Evolutionary conservation across 2,329 filamentous ascomycete genomes (phyloP).

Genomic region (Emergomyces pasteurianus): DNA sequence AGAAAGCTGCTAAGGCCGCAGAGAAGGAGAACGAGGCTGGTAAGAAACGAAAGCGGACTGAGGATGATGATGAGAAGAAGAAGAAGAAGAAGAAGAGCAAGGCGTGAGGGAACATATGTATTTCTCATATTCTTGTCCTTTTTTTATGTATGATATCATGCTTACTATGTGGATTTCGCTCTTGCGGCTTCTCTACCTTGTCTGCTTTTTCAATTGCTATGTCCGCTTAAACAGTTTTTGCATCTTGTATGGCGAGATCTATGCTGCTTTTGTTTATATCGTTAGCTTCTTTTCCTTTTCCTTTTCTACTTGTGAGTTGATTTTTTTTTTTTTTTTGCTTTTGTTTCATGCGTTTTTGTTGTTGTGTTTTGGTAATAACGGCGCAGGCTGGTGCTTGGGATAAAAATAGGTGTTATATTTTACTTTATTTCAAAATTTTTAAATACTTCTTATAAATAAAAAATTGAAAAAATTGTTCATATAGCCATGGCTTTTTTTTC

Average conservation of each 20-base stretch:
- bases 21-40: slow-evolving; percentile 39
- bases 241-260: slow-evolving; percentile 6
- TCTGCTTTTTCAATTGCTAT: neutral
- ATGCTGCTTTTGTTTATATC: slow-evolving; percentile 18
- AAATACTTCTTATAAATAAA: neutral
- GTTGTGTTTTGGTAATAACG: slow-evolving; percentile 3
- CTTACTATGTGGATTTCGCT: no score
- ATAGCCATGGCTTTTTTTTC: no score
- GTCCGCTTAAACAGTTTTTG: neutral
- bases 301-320: neutral
- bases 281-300: slow-evolving; percentile 15
- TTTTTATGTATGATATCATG: slow-evolving; percentile 34
- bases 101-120: slow-evolving; percentile 20
- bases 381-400: slow-evolving; percentile 15
- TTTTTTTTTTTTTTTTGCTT: slow-evolving; percentile 5
- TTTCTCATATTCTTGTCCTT: slow-evolving; percentile 8
- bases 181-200: neutral
- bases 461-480: neutral
- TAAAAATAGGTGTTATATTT: neutral
- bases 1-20: slow-evolving; percentile 40
- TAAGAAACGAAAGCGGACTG: slow-evolving; percentile 60
- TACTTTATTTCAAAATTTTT: neutral
- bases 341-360: no score
- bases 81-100: slow-evolving; percentile 57
- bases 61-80: slow-evolving; percentile 48